Evolutionary conservation across 2,329 filamentous ascomycete species (phyloP), one percentile per base, ranked within the genome.

Genomic region (Paraphaeosphaeria sporulosa): DNA sequence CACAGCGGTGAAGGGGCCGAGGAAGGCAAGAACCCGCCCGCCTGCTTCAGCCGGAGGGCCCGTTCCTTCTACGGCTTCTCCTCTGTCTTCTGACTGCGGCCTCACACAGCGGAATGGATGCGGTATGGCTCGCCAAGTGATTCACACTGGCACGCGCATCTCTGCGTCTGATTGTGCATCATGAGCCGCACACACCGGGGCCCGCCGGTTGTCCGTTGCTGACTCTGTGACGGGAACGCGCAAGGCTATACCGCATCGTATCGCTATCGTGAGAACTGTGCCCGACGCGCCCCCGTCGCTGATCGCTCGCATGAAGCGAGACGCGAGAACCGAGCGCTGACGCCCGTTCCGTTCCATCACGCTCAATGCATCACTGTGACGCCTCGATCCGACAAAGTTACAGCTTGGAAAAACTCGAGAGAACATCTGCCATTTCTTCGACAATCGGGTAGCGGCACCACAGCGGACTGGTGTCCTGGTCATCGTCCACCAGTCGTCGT

Each of bases 231-330:
- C 48, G 42, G 52, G 36, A 40, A 32, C 32, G 49, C 30, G 7
- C n/a, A 42, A 40, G 36, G 49, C 42, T 38, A 55, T 38, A 4
- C 52, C 42, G 60, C 61, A 68, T 67, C 67, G 67, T 62, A 68
- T 67, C 67, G 67, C 64, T 66, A 67, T 70, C 65, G 67, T 65
- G 63, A 66, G 62, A 50, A 65, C 64, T 55, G 65, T 63, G 60
- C 63, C 66, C 61, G 65, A 61, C 64, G 63, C 63, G 64, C 65
- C 71, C 72, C 71, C 65, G 71, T 65, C 63, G 71, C 66, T 68
- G 71, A 74, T 74, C 72, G 60, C 66, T 71, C 69, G 72, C 70
- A 61, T 66, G 61, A 66, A 64, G 69, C 72, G 68, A 73, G 54
- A 65, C 63, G 65, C 69, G 67, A 68, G 67, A 70, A 70, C 67